Percentiles rank a stretch among this genome's conserved stretches.
Evolutionary conservation across 2,329 filamentous ascomycete genomes (phyloP).

Genomic region (Arthrobotrys sphaeroides): DNA sequence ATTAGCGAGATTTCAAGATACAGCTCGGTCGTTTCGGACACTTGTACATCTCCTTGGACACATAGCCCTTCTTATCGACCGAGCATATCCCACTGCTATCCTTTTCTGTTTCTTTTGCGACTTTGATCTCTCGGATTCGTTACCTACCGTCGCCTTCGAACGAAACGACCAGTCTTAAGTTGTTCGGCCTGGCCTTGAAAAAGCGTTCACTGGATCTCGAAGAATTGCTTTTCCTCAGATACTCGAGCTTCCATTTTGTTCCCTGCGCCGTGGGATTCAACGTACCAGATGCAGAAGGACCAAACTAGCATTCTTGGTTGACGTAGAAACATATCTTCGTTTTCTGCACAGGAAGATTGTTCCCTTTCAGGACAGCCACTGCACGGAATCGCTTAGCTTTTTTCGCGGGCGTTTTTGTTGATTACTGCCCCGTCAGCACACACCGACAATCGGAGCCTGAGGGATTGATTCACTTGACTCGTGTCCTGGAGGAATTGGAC

Average conservation of each 20-base stretch:
- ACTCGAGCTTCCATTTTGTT: constrained; percentile 26
- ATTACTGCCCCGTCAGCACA: constrained; percentile 37
- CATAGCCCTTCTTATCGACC: constrained; percentile 38
- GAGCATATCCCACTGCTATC: constrained; percentile 10
- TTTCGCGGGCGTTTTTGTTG: constrained; percentile 44
- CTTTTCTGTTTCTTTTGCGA: constrained; percentile 17
- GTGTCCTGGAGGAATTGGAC: constrained; percentile 34
- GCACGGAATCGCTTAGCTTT: constrained; percentile 40
- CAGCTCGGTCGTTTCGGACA: constrained; percentile 49
- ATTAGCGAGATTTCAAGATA: constrained; percentile 51
- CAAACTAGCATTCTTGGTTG: constrained; percentile 53
- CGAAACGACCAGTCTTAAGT: constrained; percentile 12
- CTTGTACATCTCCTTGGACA: constrained; percentile 38
- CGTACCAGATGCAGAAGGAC: constrained; percentile 50
- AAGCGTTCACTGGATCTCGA: constrained; percentile 17
- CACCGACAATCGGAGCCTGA: constrained; percentile 16
- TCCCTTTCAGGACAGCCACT: constrained; percentile 35
- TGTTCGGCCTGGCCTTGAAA: constrained; percentile 26
- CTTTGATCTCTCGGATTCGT: constrained; percentile 29
- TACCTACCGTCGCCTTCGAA: constrained; percentile 30
- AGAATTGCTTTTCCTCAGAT: constrained; percentile 29
- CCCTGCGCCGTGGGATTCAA: constrained; percentile 23
- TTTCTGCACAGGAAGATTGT: constrained; percentile 38
- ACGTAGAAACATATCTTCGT: constrained; percentile 33
- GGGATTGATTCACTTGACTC: constrained; percentile 34